phyloP scores from a whole-genome alignment of 108 stramenopile genomes.

The Skeletonema menzelii region DNA sequence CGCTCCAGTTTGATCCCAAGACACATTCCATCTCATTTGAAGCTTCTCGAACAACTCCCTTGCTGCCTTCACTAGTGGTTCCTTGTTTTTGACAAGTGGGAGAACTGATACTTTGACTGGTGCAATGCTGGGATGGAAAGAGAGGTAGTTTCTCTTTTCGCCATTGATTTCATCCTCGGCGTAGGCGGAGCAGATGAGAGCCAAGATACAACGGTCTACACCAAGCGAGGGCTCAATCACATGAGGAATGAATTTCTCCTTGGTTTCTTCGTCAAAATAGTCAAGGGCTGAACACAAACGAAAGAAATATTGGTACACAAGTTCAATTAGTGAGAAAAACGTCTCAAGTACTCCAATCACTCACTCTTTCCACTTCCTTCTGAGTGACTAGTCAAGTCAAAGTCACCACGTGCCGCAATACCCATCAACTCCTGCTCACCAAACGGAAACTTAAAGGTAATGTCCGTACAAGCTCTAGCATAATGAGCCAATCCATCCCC shows the following conservation, averaged over 20 bases:
- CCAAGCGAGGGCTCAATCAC: slow-evolving; percentile 97
- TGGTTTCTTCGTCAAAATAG: slow-evolving; percentile 91
- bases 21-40: slow-evolving; percentile 75
- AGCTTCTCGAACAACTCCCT: slow-evolving; percentile 76
- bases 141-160: slow-evolving; percentile 89
- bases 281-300: slow-evolving; percentile 63
- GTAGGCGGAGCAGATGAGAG: slow-evolving; percentile 92
- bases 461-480: slow-evolving; percentile 95
- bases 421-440: slow-evolving; percentile 96
- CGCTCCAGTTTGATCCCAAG: slow-evolving; percentile 88
- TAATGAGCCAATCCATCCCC: slow-evolving; percentile 96
- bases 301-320: not conserved
- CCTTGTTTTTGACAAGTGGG: slow-evolving; percentile 97
- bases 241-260: slow-evolving; percentile 94
- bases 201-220: slow-evolving; percentile 91
- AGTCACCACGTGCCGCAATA: slow-evolving; percentile 96
- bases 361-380: slow-evolving; percentile 87
- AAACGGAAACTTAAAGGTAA: slow-evolving; percentile 96
- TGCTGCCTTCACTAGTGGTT: slow-evolving; percentile 77
- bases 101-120: slow-evolving; percentile 94
- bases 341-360: slow-evolving; percentile 6
- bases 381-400: slow-evolving; percentile 91
- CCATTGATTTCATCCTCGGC: slow-evolving; percentile 90
- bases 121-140: slow-evolving; percentile 90
- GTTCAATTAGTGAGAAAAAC: not conserved